A percentile compares a stretch with the other conserved stretches of the same genome.
phyloP scores from a whole-genome alignment of 345 rosid species.

The Isatis tinctoria region DNA sequence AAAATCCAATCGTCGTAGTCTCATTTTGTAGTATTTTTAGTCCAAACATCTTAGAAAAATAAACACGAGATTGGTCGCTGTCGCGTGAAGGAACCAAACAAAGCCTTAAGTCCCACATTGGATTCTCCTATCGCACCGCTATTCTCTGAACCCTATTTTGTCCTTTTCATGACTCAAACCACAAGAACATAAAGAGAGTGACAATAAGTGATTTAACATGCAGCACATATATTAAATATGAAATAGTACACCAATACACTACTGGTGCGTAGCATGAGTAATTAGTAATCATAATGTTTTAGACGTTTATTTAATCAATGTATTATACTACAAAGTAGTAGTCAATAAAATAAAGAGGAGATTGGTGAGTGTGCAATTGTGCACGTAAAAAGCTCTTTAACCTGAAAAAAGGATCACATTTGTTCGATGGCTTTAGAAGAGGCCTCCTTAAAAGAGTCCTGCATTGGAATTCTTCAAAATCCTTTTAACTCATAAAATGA shows the following conservation, averaged over 20 bases:
- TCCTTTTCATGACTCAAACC: constrained; percentile 31
- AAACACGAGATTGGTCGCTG: constrained; percentile 21
- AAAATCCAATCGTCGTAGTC: background rate
- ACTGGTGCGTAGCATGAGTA: constrained; percentile 20
- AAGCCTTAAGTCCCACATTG: constrained; percentile 44
- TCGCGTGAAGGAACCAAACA: constrained; percentile 23
- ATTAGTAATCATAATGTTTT: constrained; percentile 20
- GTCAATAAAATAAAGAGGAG: constrained; percentile 10
- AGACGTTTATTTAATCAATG: background rate
- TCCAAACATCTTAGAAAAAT: background rate
- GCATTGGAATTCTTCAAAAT: constrained; percentile 5
- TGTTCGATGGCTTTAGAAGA: constrained; percentile 26
- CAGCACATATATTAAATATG: constrained; percentile 1
- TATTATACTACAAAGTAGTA: background rate
- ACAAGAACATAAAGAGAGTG: constrained; percentile 22
- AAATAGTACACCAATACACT: background rate
- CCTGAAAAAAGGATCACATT: constrained; percentile 9
- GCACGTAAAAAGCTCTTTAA: constrained; percentile 28
- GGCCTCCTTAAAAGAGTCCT: constrained; percentile 29
- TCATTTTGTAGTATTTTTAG: background rate
- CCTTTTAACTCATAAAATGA: background rate
- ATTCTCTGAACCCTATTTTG: constrained; percentile 28
- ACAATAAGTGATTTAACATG: constrained; percentile 10
- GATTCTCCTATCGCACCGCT: constrained; percentile 38
- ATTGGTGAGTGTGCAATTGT: constrained; percentile 7